These are phyloP conservation scores for Pythium guiyangense DNA, from an alignment of 352 stramenopile genomes.

Conservation along the genomic window DNA sequence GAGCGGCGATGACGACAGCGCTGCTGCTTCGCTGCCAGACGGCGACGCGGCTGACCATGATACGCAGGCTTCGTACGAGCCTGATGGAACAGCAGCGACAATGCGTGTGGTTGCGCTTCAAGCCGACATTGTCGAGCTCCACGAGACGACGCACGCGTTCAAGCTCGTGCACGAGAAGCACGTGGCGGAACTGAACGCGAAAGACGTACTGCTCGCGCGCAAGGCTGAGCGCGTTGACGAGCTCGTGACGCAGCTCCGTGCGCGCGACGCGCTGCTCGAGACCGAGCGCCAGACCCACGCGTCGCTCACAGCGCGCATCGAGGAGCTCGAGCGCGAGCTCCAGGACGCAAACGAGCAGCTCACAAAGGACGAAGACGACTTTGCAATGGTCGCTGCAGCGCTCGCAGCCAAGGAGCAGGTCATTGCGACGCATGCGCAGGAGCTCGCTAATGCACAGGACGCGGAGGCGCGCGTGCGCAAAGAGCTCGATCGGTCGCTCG, in stretches of 20 bases:
- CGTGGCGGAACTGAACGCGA: conserved; percentile 57
- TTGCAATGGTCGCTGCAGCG: conserved; percentile 49
- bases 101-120: too few species aligned
- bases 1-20: too few species aligned
- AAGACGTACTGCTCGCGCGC: conserved; percentile 49
- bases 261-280: conserved; percentile 14
- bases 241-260: conserved; percentile 39
- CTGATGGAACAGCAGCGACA: too few species aligned
- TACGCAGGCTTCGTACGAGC: too few species aligned
- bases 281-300: conserved; percentile 10
- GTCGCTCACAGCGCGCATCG: conserved; percentile 10
- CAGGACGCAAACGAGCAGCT: conserved; percentile 42
- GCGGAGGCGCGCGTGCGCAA: conserved; percentile 34
- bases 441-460: conserved; percentile 23
- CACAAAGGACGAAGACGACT: conserved; percentile 63
- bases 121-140: conserved; percentile 7
- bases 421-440: conserved; percentile 28
- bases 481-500: conserved; percentile 37
- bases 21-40: too few species aligned
- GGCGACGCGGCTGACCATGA: too few species aligned
- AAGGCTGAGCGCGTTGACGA: conserved; percentile 66
- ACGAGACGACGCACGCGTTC: conserved; percentile 23
- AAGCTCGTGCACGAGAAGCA: conserved; percentile 63
- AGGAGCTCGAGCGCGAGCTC: conserved; percentile 22
- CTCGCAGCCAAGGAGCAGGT: conserved; percentile 47